A percentile compares a stretch with the other conserved stretches of the same genome.
phyloP scores from a whole-genome alignment of 2,329 filamentous ascomycete species.

The Penicillium sp. region DNA sequence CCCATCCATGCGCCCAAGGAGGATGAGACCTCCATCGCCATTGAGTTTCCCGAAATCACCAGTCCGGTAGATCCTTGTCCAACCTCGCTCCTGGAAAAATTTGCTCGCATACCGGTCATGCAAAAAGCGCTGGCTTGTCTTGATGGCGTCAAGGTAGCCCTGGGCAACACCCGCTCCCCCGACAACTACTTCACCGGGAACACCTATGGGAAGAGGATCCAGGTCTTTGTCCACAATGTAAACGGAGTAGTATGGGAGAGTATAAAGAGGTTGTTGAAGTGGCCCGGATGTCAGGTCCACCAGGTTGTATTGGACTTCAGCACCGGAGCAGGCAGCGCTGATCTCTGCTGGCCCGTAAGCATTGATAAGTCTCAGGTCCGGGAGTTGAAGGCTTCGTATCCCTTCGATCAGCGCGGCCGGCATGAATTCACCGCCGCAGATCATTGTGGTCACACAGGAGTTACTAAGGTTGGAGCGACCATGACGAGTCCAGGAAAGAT shows the following conservation, averaged over 20 bases:
- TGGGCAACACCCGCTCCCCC: slow-evolving; percentile 25
- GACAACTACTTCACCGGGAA: slow-evolving; percentile 45
- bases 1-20: slow-evolving; percentile 30
- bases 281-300: neutral
- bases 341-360: slow-evolving; percentile 31
- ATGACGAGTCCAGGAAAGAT: slow-evolving; percentile 16
- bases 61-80: slow-evolving; percentile 14
- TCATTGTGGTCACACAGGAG: slow-evolving; percentile 11
- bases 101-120: slow-evolving; percentile 11
- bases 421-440: slow-evolving; percentile 25
- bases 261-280: slow-evolving; percentile 14
- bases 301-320: slow-evolving; percentile 20
- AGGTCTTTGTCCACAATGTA: slow-evolving; percentile 44
- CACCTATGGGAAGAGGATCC: slow-evolving; percentile 40
- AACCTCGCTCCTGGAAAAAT: slow-evolving; percentile 11
- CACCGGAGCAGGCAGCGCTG: slow-evolving; percentile 19
- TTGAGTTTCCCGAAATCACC: slow-evolving; percentile 17
- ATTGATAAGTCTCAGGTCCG: slow-evolving; percentile 21
- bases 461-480: slow-evolving; percentile 8
- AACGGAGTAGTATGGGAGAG: slow-evolving; percentile 38
- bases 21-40: slow-evolving; percentile 27
- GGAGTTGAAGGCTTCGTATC: slow-evolving; percentile 14
- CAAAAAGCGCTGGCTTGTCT: slow-evolving; percentile 11
- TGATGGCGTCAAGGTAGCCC: slow-evolving; percentile 15
- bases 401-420: slow-evolving; percentile 6